Evolutionary conservation across 2,329 filamentous ascomycete genomes (phyloP).

Genomic region (Stemphylium vesicarium): DNA sequence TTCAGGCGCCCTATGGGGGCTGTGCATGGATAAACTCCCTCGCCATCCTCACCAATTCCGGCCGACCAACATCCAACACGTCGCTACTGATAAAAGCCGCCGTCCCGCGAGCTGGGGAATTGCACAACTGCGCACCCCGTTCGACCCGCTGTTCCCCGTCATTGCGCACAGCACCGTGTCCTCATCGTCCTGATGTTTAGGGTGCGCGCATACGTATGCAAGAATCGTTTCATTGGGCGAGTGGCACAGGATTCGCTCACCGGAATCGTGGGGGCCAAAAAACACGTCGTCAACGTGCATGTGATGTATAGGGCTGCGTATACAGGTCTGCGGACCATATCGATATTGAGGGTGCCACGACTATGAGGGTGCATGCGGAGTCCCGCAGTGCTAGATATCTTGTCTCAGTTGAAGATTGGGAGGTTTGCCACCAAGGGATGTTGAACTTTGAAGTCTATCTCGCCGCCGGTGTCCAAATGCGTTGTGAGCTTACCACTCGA

Average conservation of each 20-base stretch:
- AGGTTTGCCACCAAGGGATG: neutral
- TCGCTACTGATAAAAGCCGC: slow-evolving; percentile 19
- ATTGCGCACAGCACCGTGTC: slow-evolving; percentile 6
- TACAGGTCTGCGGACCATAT: slow-evolving; percentile 2
- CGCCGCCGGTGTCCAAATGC: too few species aligned
- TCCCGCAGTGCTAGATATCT: too few species aligned
- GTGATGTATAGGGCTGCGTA: slow-evolving; percentile 9
- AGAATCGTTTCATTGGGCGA: slow-evolving; percentile 10
- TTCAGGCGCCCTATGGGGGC: slow-evolving; percentile 15
- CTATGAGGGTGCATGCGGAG: too few species aligned
- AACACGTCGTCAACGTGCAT: slow-evolving; percentile 16
- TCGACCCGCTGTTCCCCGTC: slow-evolving; percentile 2
- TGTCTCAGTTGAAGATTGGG: too few species aligned
- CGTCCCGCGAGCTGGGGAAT: slow-evolving; percentile 9
- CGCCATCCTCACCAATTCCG: slow-evolving; percentile 9
- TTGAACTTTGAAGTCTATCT: too few species aligned
- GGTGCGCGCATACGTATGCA: slow-evolving; percentile 18
- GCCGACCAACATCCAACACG: neutral
- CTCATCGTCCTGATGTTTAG: slow-evolving; percentile 9
- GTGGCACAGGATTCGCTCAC: slow-evolving; percentile 13
- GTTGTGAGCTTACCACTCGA: too few species aligned
- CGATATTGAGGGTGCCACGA: slow-evolving; percentile 8
- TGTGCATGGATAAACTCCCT: slow-evolving; percentile 20
- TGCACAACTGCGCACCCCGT: slow-evolving; percentile 21
- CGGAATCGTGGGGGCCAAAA: slow-evolving; percentile 31